A percentile compares a stretch with the other conserved stretches of the same genome.
phyloP scores from a whole-genome alignment of 192 early-diverging fungal genomes.

The Linnemannia elongata region DNA sequence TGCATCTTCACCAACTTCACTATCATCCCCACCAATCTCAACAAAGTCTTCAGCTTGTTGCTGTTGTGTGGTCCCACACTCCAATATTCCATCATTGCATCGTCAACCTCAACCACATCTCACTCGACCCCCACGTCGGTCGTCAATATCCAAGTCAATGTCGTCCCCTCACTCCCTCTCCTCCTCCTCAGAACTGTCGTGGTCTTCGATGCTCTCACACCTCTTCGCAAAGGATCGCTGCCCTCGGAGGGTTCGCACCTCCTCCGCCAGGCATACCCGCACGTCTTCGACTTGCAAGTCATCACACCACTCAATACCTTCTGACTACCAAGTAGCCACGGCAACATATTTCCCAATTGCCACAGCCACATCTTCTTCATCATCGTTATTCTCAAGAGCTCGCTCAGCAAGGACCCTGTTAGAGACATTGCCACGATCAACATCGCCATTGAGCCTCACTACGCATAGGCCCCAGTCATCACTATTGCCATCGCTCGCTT shows the following conservation, averaged over 20 bases:
- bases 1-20: neutral
- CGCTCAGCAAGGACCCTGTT: neutral
- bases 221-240: conserved; percentile 3
- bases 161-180: neutral
- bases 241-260: neutral
- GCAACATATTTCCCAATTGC: neutral
- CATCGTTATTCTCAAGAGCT: neutral
- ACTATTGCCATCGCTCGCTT: neutral
- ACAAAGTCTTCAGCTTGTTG: neutral
- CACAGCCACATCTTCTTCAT: neutral
- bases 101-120: neutral
- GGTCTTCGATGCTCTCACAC: neutral
- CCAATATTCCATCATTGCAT: neutral
- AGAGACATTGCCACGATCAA: neutral
- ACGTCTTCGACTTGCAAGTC: neutral
- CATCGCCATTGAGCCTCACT: neutral
- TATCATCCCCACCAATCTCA: neutral
- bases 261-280: neutral
- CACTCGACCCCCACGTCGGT: neutral
- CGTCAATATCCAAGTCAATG: neutral
- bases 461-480: neutral
- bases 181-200: neutral
- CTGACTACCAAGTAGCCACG: neutral
- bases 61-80: neutral
- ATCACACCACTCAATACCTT: neutral